These are phyloP conservation scores for Royoungia palumana DNA, from an alignment of 768 basidiomycete species.

Conservation along the genomic window DNA sequence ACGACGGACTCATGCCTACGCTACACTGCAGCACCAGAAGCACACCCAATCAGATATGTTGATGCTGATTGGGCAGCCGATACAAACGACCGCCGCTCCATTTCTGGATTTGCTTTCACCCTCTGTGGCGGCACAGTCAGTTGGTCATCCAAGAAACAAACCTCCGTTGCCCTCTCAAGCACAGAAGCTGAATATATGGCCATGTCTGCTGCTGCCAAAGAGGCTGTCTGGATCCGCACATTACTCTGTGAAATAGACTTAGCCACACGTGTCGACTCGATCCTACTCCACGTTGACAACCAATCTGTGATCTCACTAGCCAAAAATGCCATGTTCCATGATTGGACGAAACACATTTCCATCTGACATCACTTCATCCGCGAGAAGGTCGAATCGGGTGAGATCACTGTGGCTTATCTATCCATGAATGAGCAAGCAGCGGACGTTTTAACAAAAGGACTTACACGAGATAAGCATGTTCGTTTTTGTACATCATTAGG, in stretches of 20 bases:
- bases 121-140: background rate
- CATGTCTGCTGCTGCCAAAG: background rate
- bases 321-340: background rate
- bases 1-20: too few relatives aligned
- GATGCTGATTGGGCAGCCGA: too few relatives aligned
- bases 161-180: background rate
- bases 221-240: background rate
- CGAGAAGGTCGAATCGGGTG: too few relatives aligned
- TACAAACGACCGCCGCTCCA: too few relatives aligned
- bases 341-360: background rate
- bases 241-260: background rate
- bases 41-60: too few relatives aligned
- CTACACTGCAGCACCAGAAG: too few relatives aligned
- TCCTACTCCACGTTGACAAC: background rate
- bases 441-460: background rate
- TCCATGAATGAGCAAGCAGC: background rate
- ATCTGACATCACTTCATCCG: background rate
- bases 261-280: too few relatives aligned
- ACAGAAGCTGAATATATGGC: background rate
- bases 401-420: background rate
- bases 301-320: background rate
- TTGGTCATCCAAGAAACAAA: background rate
- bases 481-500: too few relatives aligned
- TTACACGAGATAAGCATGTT: background rate
- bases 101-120: background rate